A percentile compares a stretch with the other conserved stretches of the same genome.
Evolutionary conservation across 164 flowering plant genomes (phyloP).

Genomic region (Santalum album): DNA sequence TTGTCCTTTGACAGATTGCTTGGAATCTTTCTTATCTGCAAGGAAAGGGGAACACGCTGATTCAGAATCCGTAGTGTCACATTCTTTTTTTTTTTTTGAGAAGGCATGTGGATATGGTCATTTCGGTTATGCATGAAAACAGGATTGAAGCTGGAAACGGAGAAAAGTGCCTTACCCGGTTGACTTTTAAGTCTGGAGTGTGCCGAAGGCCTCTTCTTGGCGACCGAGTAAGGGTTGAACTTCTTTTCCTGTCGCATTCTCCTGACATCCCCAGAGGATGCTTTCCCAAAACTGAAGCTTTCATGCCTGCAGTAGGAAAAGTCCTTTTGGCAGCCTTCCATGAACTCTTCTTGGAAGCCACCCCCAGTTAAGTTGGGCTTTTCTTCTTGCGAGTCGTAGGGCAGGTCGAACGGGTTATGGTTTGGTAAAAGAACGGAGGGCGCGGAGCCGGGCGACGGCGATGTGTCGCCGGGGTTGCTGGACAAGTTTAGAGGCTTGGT

Average conservation of each 20-base stretch:
- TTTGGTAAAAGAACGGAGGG: conserved; percentile 39
- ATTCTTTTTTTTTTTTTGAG: too few species aligned
- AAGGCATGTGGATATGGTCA: too few species aligned
- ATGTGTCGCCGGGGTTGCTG: conserved; percentile 1
- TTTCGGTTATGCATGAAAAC: too few species aligned
- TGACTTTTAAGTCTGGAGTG: conserved; percentile 12
- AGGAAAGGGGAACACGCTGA: too few species aligned
- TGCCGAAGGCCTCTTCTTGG: conserved; percentile 3
- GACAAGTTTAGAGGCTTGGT: conserved; percentile 12
- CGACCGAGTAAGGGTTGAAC: conserved; percentile 1
- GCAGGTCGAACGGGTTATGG: conserved; percentile 56
- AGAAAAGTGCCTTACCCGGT: conserved; percentile 8
- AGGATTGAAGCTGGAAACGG: not conserved
- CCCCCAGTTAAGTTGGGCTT: conserved; percentile 49
- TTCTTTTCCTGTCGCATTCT: conserved; percentile 4
- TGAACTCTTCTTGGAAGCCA: conserved; percentile 39
- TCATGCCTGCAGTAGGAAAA: conserved; percentile 36
- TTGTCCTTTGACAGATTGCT: conserved; percentile 2
- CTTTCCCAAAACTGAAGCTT: conserved; percentile 32
- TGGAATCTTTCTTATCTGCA: conserved; percentile 14
- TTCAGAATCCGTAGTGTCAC: too few species aligned
- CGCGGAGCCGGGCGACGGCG: conserved; percentile 48
- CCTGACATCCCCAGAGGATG: conserved; percentile 10
- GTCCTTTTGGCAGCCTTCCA: conserved; percentile 22
- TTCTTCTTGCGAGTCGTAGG: conserved; percentile 59